Evolutionary conservation across 2,329 filamentous ascomycete species (phyloP).

Genomic region (Xylariaceae sp.): DNA sequence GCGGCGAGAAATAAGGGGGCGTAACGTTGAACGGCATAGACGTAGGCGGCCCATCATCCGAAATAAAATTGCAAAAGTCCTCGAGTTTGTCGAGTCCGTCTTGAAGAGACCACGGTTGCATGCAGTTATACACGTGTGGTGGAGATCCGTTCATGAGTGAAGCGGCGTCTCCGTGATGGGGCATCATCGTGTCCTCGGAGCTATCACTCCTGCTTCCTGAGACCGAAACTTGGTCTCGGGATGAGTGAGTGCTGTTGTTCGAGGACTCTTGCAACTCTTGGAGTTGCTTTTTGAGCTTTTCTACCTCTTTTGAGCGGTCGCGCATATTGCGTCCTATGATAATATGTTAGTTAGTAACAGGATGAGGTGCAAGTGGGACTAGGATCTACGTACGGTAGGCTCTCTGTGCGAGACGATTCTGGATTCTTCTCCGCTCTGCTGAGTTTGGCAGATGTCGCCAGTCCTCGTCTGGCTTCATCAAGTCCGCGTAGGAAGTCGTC

Average conservation of each 20-base stretch:
- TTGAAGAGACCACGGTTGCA: slow-evolving; percentile 28
- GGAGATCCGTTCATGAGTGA: slow-evolving; percentile 18
- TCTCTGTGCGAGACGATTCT: slow-evolving; percentile 33
- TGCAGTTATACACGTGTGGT: slow-evolving; percentile 27
- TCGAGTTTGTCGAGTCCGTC: slow-evolving; percentile 24
- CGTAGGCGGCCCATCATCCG: slow-evolving; percentile 24
- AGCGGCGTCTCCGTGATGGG: slow-evolving; percentile 17
- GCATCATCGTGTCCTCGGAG: slow-evolving; percentile 19
- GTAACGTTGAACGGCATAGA: slow-evolving; percentile 25
- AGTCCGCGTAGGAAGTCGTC: slow-evolving; percentile 32
- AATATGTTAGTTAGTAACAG: slow-evolving; percentile 11
- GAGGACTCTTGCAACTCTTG: slow-evolving; percentile 31
- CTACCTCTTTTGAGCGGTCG: slow-evolving; percentile 33
- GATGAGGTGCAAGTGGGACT: background rate
- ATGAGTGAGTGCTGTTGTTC: slow-evolving; percentile 25
- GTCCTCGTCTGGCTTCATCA: slow-evolving; percentile 35
- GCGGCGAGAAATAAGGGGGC: slow-evolving; percentile 25
- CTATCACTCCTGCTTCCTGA: slow-evolving; percentile 26
- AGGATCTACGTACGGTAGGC: slow-evolving; percentile 31
- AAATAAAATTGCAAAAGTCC: slow-evolving; percentile 25
- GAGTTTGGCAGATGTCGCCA: slow-evolving; percentile 34
- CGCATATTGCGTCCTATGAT: slow-evolving; percentile 33
- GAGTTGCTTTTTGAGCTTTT: slow-evolving; percentile 33
- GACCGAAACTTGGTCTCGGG: slow-evolving; percentile 28
- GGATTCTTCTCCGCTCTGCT: slow-evolving; percentile 33